These are phyloP conservation scores for Arachis hypogaea DNA, from an alignment of 306 rosid genomes.

Conservation along the genomic window DNA sequence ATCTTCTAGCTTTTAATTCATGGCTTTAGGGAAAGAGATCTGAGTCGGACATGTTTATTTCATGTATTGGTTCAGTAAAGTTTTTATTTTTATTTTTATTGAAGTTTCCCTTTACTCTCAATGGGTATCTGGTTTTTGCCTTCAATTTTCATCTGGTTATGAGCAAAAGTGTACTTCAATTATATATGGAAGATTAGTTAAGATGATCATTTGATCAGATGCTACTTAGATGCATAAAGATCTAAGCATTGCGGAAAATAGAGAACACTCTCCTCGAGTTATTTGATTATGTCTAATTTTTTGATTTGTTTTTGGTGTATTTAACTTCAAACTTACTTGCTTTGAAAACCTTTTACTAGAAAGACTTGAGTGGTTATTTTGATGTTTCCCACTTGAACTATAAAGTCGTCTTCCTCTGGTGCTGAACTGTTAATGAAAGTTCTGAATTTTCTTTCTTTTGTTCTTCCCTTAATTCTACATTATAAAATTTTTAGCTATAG, in stretches of 20 bases:
- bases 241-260: neutral
- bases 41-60: neutral
- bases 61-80: neutral
- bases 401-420: neutral
- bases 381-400: neutral
- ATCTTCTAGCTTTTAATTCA: neutral
- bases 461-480: constrained; percentile 18
- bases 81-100: neutral
- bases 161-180: constrained; percentile 4
- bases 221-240: neutral
- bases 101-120: neutral
- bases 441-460: neutral
- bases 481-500: neutral
- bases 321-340: neutral
- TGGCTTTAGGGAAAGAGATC: neutral
- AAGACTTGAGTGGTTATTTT: too few species aligned
- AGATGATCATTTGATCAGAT: constrained; percentile 1
- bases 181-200: constrained; percentile 2
- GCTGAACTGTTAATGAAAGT: neutral
- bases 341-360: neutral
- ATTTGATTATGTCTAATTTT: constrained; percentile 15
- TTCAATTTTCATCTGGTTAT: constrained; percentile 18
- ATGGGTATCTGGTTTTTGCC: neutral
- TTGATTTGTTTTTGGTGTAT: neutral
- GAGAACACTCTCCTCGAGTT: constrained; percentile 5